A percentile compares a stretch with the other conserved stretches of the same genome.
phyloP scores from a whole-genome alignment of 352 stramenopile genomes.

The Pythium dissotocum region DNA sequence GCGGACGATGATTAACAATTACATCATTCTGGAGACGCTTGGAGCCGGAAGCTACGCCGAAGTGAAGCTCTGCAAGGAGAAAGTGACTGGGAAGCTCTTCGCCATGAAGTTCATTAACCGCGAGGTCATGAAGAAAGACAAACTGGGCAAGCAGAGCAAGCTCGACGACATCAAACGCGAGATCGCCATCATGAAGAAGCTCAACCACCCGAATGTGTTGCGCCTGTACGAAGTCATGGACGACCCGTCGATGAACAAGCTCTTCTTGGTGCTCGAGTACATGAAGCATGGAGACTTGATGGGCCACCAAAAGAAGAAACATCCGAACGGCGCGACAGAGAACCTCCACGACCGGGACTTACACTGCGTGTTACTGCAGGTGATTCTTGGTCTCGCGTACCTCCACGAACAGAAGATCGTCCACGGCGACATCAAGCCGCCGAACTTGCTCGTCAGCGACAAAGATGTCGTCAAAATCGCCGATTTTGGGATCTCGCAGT shows the following conservation, averaged over 20 bases:
- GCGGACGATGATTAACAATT: conserved; percentile 93
- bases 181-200: conserved; percentile 98
- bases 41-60: conserved; percentile 89
- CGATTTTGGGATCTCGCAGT: conserved; percentile 91
- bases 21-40: conserved; percentile 88
- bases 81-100: conserved; percentile 69
- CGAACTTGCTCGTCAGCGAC: conserved; percentile 87
- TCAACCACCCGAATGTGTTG: conserved; percentile 95
- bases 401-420: conserved; percentile 86
- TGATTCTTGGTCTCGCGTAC: conserved; percentile 89
- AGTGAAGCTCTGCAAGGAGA: conserved; percentile 89
- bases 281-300: conserved; percentile 86
- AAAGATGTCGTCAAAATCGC: conserved; percentile 91
- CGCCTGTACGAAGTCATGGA: conserved; percentile 96
- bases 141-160: conserved; percentile 77
- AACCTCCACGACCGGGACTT: conserved; percentile 68
- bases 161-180: conserved; percentile 91
- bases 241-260: conserved; percentile 91
- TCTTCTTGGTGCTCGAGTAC: conserved; percentile 98
- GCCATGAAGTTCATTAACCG: conserved; percentile 90
- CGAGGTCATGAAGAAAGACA: conserved; percentile 87
- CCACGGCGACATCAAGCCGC: conserved; percentile 86
- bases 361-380: conserved; percentile 70
- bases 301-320: conserved; percentile 75
- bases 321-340: conserved; percentile 36